Evolutionary conservation across 2,329 filamentous ascomycete genomes (phyloP).

Genomic region (Trichoderma atroviride): DNA sequence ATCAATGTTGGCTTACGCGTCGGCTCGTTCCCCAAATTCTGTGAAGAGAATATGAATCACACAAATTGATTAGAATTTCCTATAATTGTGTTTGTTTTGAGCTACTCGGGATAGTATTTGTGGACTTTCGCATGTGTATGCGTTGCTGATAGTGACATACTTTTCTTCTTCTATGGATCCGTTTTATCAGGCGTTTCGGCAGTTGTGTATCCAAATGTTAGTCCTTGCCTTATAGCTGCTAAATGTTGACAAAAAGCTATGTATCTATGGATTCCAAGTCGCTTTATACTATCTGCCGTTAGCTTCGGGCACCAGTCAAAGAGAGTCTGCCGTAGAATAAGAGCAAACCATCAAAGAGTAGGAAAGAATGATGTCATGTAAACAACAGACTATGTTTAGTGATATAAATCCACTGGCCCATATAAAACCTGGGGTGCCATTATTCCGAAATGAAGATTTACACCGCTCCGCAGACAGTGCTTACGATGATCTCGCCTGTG

Average conservation of each 20-base stretch:
- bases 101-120: not conserved
- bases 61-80: not conserved
- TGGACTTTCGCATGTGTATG: not conserved
- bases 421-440: no score
- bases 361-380: not conserved
- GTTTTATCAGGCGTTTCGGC: not conserved
- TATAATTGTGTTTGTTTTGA: not conserved
- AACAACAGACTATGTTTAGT: not conserved
- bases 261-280: not conserved
- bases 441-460: no score
- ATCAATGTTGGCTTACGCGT: not conserved
- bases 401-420: no score
- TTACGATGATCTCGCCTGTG: no score
- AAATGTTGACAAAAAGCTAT: not conserved
- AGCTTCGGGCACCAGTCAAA: not conserved
- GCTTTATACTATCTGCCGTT: not conserved
- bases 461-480: no score
- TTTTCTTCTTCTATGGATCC: not conserved
- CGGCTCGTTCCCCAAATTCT: not conserved
- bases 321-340: not conserved
- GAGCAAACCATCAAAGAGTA: not conserved
- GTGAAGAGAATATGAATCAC: not conserved
- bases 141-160: no score
- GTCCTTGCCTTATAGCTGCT: not conserved
- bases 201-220: not conserved